phyloP scores from a whole-genome alignment of 352 stramenopile genomes.

The Thalassiosira hispida region DNA sequence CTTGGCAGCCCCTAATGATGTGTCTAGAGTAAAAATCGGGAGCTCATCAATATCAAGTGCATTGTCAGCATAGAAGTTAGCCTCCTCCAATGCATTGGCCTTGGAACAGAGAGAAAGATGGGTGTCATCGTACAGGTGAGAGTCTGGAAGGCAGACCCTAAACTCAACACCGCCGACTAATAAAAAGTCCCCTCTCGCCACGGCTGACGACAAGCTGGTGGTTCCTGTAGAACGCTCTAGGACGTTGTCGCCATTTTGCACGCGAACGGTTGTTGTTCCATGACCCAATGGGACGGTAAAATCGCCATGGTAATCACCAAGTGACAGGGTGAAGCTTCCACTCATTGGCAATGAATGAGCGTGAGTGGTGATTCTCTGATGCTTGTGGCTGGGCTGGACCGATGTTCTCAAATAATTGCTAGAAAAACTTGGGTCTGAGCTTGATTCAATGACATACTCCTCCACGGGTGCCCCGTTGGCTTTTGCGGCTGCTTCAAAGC shows the following conservation, averaged over 20 bases:
- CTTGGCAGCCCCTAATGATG: conserved; percentile 61
- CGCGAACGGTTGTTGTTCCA: conserved; percentile 59
- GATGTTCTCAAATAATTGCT: conserved; percentile 40
- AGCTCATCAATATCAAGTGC: conserved; percentile 54
- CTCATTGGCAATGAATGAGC: conserved; percentile 77
- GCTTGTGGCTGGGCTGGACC: conserved; percentile 54
- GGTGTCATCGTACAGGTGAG: conserved; percentile 57
- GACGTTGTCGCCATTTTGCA: conserved; percentile 50
- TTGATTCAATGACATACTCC: conserved; percentile 71
- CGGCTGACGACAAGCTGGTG: conserved; percentile 58
- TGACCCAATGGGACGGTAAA: conserved; percentile 58
- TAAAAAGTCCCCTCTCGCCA: conserved; percentile 81
- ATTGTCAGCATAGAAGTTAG: conserved; percentile 51
- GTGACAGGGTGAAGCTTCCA: conserved; percentile 75
- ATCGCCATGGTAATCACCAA: conserved; percentile 78
- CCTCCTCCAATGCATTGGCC: conserved; percentile 50
- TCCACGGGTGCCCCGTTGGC: conserved; percentile 65
- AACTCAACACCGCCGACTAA: conserved; percentile 80
- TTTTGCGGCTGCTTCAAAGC: conserved; percentile 66
- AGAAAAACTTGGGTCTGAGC: conserved; percentile 62
- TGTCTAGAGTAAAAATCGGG: conserved; percentile 79
- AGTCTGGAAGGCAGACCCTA: conserved; percentile 76
- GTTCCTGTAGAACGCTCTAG: conserved; percentile 55
- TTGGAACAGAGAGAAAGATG: conserved; percentile 75
- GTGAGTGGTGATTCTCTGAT: conserved; percentile 76